A percentile compares a stretch with the other conserved stretches of the same genome.
phyloP scores from a whole-genome alignment of 495 filamentous ascomycete genomes.

The Cercophora newfieldiana region DNA sequence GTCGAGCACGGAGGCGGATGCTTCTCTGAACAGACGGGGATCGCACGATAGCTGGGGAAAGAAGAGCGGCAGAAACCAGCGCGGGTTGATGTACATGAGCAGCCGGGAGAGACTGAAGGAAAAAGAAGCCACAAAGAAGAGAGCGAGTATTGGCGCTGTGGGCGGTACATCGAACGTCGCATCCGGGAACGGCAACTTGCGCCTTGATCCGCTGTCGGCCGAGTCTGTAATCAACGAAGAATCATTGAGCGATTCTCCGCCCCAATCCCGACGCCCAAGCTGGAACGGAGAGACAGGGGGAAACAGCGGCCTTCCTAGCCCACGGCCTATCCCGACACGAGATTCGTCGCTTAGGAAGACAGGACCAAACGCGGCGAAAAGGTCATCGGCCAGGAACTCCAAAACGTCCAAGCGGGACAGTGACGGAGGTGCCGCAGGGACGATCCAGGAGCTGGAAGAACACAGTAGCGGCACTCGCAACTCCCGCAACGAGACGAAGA shows the following conservation, averaged over 20 bases:
- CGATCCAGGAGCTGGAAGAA: constrained; percentile 41
- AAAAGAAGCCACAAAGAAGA: constrained; percentile 53
- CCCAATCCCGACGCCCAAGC: constrained; percentile 18
- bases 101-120: constrained; percentile 58
- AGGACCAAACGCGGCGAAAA: constrained; percentile 37
- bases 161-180: constrained; percentile 35
- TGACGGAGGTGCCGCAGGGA: constrained; percentile 33
- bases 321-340: constrained; percentile 60
- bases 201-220: constrained; percentile 49
- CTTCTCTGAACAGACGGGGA: constrained; percentile 42
- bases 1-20: constrained; percentile 36
- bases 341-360: constrained; percentile 69
- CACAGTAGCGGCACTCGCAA: constrained; percentile 19
- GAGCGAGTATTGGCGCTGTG: constrained; percentile 41
- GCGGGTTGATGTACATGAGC: constrained; percentile 60
- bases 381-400: constrained; percentile 42
- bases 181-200: constrained; percentile 25
- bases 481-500: constrained; percentile 23
- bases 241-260: constrained; percentile 36
- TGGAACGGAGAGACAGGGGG: constrained; percentile 10
- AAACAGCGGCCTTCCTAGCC: constrained; percentile 18
- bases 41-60: constrained; percentile 56
- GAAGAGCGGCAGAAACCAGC: constrained; percentile 51
- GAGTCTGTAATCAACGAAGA: constrained; percentile 57
- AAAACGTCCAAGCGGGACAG: constrained; percentile 43